A percentile compares a stretch with the other conserved stretches of the same genome.
Conservation (phyloP, 2,329 filamentous ascomycete species). For the Penicillium italicum region DNA sequence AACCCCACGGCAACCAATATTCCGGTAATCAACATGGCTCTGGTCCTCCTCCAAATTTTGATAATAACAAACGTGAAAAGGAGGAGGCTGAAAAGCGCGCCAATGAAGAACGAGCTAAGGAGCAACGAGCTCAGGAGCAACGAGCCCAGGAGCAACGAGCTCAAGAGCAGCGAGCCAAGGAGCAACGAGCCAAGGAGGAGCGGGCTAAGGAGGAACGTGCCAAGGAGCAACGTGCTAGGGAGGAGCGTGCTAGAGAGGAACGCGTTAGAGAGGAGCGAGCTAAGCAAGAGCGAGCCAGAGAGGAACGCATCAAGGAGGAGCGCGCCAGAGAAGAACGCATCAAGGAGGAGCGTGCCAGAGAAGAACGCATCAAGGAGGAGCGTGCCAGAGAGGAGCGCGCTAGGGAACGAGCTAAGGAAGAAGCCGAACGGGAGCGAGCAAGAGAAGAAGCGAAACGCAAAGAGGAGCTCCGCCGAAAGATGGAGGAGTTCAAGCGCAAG, state of each 20-base stretch:
- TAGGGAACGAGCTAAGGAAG: constrained; percentile 25
- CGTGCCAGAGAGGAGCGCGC: constrained; percentile 19
- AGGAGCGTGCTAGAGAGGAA: constrained; percentile 30
- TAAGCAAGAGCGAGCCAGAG: constrained; percentile 4
- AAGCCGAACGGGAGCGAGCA: constrained; percentile 28
- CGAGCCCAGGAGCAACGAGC: constrained; percentile 8
- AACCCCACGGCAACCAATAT: constrained; percentile 31
- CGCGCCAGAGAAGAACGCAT: constrained; percentile 10
- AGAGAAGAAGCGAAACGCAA: constrained; percentile 35
- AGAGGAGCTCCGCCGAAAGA: constrained; percentile 38
- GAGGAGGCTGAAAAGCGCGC: constrained; percentile 21
- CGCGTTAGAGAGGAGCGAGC: constrained; percentile 33
- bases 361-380: constrained; percentile 19
- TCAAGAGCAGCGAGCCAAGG: constrained; percentile 19
- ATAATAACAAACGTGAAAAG: constrained; percentile 11
- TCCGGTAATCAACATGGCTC: constrained; percentile 35
- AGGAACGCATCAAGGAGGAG: constrained; percentile 7
- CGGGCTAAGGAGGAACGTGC: constrained; percentile 3
- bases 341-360: constrained; percentile 21
- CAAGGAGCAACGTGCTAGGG: constrained; percentile 18
- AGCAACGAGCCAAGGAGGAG: constrained; percentile 31
- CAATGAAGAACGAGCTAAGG: constrained; percentile 28
- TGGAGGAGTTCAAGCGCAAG: constrained; percentile 38
- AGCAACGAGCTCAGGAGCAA: constrained; percentile 36
- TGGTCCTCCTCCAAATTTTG: constrained; percentile 20